Conservation (phyloP, 306 rosid species). For the Gynostemma pentaphyllum region DNA sequence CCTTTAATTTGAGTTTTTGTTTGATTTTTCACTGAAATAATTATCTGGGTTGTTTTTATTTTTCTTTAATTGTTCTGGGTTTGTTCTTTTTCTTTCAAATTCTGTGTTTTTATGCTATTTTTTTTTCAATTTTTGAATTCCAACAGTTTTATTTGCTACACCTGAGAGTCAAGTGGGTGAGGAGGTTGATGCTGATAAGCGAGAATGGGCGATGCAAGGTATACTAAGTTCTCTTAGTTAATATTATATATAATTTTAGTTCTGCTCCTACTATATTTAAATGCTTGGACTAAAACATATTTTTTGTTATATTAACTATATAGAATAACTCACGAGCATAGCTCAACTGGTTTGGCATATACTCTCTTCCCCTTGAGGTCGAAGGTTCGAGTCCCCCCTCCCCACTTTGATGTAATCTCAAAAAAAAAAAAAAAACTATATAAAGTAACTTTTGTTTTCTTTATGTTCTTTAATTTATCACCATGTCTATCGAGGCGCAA, state of each 20-base stretch:
- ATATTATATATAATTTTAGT: too few species aligned
- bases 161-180: constrained; percentile 50
- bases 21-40: background rate
- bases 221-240: background rate
- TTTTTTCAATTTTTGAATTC: background rate
- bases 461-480: background rate
- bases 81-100: background rate
- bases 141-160: constrained; percentile 38
- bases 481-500: too few species aligned
- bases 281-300: background rate
- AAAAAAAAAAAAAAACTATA: too few species aligned
- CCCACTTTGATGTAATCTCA: too few species aligned
- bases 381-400: too few species aligned
- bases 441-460: background rate
- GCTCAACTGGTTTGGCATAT: too few species aligned
- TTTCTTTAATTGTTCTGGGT: background rate
- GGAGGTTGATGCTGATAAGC: constrained; percentile 29
- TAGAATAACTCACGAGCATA: too few species aligned
- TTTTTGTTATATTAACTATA: background rate
- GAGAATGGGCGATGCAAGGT: constrained; percentile 88
- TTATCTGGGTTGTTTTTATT: background rate
- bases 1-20: background rate
- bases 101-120: background rate
- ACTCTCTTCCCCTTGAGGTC: too few species aligned
- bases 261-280: background rate